phyloP scores from a whole-genome alignment of 768 basidiomycete genomes.

The Hericium rajendrae region DNA sequence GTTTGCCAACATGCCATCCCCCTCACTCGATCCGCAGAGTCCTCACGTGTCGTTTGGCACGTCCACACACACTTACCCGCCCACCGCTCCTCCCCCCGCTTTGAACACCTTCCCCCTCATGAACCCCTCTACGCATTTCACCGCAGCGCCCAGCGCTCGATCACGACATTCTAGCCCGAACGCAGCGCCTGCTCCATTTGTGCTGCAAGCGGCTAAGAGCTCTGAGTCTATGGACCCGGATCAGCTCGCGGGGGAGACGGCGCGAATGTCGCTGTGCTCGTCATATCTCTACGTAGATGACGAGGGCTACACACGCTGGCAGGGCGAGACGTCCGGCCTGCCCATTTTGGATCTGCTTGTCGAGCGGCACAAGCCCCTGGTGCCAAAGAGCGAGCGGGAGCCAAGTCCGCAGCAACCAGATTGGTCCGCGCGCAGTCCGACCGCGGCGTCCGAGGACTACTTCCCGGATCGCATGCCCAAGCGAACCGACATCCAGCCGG shows the following conservation, averaged over 20 bases:
- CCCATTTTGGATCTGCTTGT: constrained; percentile 80
- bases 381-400: constrained; percentile 26
- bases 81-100: constrained; percentile 70
- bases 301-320: constrained; percentile 82
- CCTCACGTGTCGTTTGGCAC: constrained; percentile 28
- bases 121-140: constrained; percentile 73
- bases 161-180: constrained; percentile 39
- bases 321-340: constrained; percentile 87
- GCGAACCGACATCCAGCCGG: constrained; percentile 75
- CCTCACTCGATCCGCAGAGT: constrained; percentile 21
- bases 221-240: constrained; percentile 23
- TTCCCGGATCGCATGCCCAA: constrained; percentile 76
- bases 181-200: constrained; percentile 32
- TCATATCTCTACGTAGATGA: constrained; percentile 84
- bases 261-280: constrained; percentile 58
- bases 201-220: constrained; percentile 13
- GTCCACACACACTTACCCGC: constrained; percentile 30
- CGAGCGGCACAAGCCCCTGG: constrained; percentile 48
- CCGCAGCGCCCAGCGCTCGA: constrained; percentile 25
- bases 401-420: constrained; percentile 8
- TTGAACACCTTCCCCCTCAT: constrained; percentile 70
- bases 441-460: constrained; percentile 36
- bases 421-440: constrained; percentile 3
- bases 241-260: constrained; percentile 45
- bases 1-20: constrained; percentile 22